phyloP scores from a whole-genome alignment of 2,329 filamentous ascomycete species.

The Aureobasidium mangrovei region DNA sequence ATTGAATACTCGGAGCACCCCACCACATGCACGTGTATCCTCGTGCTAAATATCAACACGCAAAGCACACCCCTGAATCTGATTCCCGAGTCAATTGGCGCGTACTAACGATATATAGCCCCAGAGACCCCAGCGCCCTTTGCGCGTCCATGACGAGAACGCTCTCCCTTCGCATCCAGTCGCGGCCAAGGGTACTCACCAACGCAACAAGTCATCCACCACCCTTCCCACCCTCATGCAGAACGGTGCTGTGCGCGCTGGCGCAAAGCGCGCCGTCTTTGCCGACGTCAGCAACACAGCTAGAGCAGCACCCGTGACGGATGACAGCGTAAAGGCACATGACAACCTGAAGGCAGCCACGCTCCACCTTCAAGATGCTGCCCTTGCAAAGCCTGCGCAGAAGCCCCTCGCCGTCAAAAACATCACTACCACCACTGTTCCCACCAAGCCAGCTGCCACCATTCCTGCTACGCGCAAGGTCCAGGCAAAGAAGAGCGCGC shows the following conservation, averaged over 20 bases:
- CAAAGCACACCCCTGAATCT: neutral
- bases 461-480: constrained; percentile 36
- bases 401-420: constrained; percentile 15
- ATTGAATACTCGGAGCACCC: neutral
- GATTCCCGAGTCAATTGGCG: neutral
- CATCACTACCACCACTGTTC: constrained; percentile 7
- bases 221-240: constrained; percentile 49
- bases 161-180: constrained; percentile 31
- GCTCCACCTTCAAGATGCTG: constrained; percentile 27
- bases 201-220: constrained; percentile 71
- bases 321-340: constrained; percentile 45
- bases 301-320: constrained; percentile 36
- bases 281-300: constrained; percentile 71
- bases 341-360: constrained; percentile 24
- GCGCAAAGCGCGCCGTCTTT: constrained; percentile 69
- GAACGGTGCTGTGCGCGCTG: constrained; percentile 50
- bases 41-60: neutral
- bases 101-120: constrained; percentile 9
- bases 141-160: constrained; percentile 64
- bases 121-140: constrained; percentile 51
- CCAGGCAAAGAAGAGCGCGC: constrained; percentile 43
- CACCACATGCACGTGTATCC: neutral
- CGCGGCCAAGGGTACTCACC: constrained; percentile 55
- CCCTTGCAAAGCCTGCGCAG: neutral
- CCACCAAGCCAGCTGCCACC: constrained; percentile 8